Base-by-base conservation (phyloP, 2,329 filamentous ascomycete genomes). In the Neofusicoccum sp. region DNA sequence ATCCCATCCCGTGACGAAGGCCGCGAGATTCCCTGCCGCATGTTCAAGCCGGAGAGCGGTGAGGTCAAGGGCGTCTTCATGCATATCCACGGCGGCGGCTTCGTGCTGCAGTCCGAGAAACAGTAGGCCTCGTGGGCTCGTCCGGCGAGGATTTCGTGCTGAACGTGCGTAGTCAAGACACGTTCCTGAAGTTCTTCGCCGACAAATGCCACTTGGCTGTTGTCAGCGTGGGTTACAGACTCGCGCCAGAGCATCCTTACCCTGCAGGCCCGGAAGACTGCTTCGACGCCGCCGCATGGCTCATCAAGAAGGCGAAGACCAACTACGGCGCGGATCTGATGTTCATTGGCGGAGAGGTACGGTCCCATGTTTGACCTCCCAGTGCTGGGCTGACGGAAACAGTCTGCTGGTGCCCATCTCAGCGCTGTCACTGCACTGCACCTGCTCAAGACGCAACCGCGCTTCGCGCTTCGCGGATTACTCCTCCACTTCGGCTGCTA, bases 161-260 rank as follows among this genome's bases (percentile, higher is more conserved):
- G 30, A 54, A 16, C 47, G 34, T 6, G 31, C 20, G 28, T 24
- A 77, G 77, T 59, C 79, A 81, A 63, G 82, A 84, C 65, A 62
- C 70, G 1, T 74, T 78, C 34, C 72, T 86, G 9, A 76, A 81
- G 58, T 74, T 74, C 63, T 79, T 82, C 69, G 82, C 83, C 48
- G 76, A 84, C 63, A 69, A 72, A 30, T 78, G 74, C 48, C 72
- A 79, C 38, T 61, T 84, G 2, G 79, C 79, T 0, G 79, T 82
- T 14, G 69, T 87, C 11, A 83, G 80, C 0, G 78, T 86, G 6
- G 84, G 84, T 1, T 87, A 87, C 68, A 77, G 85, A 30, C 78
- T 85, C 16, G 84, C 84, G 0, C 85, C 85, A 0, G 84, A 87
- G 67, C 62, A 86, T 65, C 82, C 83, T 0, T 86, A 79, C 67